Conservation (phyloP, 371 early-diverging fungal species). For the Fennellomyces sp. region DNA sequence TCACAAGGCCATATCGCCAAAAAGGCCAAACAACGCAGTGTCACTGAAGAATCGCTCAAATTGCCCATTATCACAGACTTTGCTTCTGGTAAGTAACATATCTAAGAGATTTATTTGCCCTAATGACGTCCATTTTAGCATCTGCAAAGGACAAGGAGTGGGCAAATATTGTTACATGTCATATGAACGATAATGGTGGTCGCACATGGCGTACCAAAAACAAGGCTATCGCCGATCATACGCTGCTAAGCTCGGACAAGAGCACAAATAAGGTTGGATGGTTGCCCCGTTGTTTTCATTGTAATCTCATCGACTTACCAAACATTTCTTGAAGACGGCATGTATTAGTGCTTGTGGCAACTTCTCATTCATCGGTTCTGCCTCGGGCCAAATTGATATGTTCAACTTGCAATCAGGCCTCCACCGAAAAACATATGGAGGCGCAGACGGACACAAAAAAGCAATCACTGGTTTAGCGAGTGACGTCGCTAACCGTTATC, state of each 20-base stretch:
- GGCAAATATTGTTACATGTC: constrained; percentile 90
- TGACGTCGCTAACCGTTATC: constrained; percentile 72
- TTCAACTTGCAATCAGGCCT: constrained; percentile 95
- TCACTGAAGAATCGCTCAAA: constrained; percentile 68
- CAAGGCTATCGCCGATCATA: constrained; percentile 75
- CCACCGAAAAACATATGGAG: constrained; percentile 67
- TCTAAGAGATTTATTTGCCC: neutral
- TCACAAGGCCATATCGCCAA: constrained; percentile 75
- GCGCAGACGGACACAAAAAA: constrained; percentile 74
- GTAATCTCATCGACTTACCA: neutral
- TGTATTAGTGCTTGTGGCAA: constrained; percentile 90
- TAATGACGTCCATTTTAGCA: neutral
- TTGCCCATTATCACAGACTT: constrained; percentile 77
- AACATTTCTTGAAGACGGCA: constrained; percentile 54
- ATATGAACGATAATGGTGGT: constrained; percentile 71
- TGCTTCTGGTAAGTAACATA: constrained; percentile 54
- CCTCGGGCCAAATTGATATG: constrained; percentile 81
- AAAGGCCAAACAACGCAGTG: constrained; percentile 62
- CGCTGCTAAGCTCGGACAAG: constrained; percentile 64
- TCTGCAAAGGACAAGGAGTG: constrained; percentile 75
- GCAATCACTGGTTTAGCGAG: constrained; percentile 80
- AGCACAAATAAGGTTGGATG: constrained; percentile 56
- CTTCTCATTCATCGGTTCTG: constrained; percentile 86
- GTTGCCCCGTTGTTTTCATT: neutral
- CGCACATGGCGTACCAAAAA: constrained; percentile 85